These are phyloP conservation scores for Asterionellopsis glacialis DNA, from an alignment of 108 stramenopile genomes.

Conservation along the genomic window DNA sequence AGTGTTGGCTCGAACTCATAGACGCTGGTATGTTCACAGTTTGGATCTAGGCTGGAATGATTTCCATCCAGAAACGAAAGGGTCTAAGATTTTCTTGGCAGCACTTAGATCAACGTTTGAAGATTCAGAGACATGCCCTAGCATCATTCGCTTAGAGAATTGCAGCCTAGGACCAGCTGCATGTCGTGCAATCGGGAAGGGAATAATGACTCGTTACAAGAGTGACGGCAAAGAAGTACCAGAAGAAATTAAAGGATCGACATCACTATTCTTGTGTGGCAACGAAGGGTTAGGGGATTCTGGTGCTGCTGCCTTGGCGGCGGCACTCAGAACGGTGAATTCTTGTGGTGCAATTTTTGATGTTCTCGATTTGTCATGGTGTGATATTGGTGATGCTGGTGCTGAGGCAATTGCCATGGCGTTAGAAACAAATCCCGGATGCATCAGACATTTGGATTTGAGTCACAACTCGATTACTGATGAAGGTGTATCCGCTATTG, in stretches of 20 bases:
- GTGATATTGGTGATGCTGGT: constrained; percentile 67
- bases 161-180: constrained; percentile 69
- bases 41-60: constrained; percentile 63
- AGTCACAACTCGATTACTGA: constrained; percentile 79
- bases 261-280: constrained; percentile 33
- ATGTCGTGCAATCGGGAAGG: constrained; percentile 73
- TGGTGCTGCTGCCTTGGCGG: constrained; percentile 71
- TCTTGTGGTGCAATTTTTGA: constrained; percentile 34
- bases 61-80: constrained; percentile 24
- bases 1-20: constrained; percentile 20
- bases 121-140: constrained; percentile 28
- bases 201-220: constrained; percentile 9
- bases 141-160: constrained; percentile 37
- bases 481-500: constrained; percentile 49
- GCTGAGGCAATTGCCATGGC: constrained; percentile 72
- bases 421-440: constrained; percentile 38
- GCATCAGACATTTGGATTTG: constrained; percentile 57
- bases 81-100: constrained; percentile 18
- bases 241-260: background rate
- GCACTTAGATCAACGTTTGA: constrained; percentile 16
- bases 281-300: constrained; percentile 73
- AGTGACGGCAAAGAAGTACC: background rate
- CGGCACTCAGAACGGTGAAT: constrained; percentile 54
- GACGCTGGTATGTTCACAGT: no score
- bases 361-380: constrained; percentile 62